phyloP scores from a whole-genome alignment of 140 eudicot species.

The Erigeron philadelphicus region DNA sequence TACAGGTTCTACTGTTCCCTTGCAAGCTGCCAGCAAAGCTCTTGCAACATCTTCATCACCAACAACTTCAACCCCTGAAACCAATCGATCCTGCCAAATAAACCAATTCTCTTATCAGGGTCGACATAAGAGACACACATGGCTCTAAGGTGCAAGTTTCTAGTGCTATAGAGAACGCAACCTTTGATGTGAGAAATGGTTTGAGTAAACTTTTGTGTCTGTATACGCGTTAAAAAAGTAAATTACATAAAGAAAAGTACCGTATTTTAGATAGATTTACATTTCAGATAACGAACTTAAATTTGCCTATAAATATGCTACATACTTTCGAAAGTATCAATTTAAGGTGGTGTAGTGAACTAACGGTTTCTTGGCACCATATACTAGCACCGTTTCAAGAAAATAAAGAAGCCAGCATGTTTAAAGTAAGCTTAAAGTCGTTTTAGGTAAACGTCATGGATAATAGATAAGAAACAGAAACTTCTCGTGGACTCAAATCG shows the following conservation, averaged over 20 bases:
- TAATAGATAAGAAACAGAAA: background rate
- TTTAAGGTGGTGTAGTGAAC: background rate
- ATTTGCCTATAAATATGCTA: too few species aligned
- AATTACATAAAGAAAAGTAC: background rate
- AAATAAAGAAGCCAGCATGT: background rate
- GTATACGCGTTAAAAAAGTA: background rate
- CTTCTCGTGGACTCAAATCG: background rate
- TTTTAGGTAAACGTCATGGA: background rate
- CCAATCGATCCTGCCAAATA: constrained; percentile 56
- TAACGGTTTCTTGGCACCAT: background rate
- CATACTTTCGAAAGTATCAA: too few species aligned
- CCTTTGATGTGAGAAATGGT: background rate
- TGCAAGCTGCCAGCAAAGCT: constrained; percentile 89
- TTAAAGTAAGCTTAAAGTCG: background rate
- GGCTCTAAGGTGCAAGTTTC: background rate
- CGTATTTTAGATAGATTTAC: background rate
- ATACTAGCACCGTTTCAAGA: background rate
- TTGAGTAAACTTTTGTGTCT: background rate
- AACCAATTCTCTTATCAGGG: background rate
- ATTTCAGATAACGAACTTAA: background rate
- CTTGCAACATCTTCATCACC: constrained; percentile 96
- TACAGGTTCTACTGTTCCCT: constrained; percentile 81
- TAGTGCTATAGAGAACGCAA: background rate
- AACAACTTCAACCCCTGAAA: constrained; percentile 67
- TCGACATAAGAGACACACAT: background rate